Evolutionary conservation across 108 stramenopile species (phyloP), one percentile per base, ranked within the genome.

Genomic region (Nitzschia sp.): DNA sequence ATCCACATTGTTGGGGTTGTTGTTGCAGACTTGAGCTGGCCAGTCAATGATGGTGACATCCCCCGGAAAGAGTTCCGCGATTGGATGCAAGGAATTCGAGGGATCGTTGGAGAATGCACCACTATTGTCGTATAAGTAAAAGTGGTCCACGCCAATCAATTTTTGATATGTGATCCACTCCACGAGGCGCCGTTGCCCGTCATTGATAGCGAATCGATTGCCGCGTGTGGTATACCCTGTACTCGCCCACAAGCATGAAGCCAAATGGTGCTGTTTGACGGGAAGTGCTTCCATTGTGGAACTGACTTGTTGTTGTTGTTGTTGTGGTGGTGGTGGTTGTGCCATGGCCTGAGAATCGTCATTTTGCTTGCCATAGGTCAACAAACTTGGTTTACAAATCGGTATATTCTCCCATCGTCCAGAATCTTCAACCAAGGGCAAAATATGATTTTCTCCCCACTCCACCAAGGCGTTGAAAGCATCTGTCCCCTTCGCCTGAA

Each of bases 351-450:
- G n/a, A n/a, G n/a, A n/a, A n/a, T n/a, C n/a, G n/a, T n/a, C n/a
- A n/a, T n/a, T n/a, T n/a, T n/a, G n/a, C n/a, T n/a, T n/a, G n/a
- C n/a, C 71, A 46, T 83, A 86, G 27, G 60, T 60, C 77, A 79
- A 69, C 1, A 87, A 67, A 31, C 80, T 72, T 27, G 86, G 81
- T 68, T 75, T 71, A 35, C 86, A 88, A 53, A 88, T 80, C 0
- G 86, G 86, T 59, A 95, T 81, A 60, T 95, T 95, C 65, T 85
- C 86, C 94, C 94, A 95, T 50, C 94, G 82, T 47, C 94, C 94
- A 8, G 82, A 84, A 53, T 89, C 81, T 45, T 91, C 86, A 29
- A 92, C 69, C 19, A 48, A 54, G 0, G 94, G 94, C 41, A 95
- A 59, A 13, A 91, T 54, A 57, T 92, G 91, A 1, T 85, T 58